Base-by-base conservation (phyloP, 2,329 filamentous ascomycete genomes). In the Lecanicillium sp. region DNA sequence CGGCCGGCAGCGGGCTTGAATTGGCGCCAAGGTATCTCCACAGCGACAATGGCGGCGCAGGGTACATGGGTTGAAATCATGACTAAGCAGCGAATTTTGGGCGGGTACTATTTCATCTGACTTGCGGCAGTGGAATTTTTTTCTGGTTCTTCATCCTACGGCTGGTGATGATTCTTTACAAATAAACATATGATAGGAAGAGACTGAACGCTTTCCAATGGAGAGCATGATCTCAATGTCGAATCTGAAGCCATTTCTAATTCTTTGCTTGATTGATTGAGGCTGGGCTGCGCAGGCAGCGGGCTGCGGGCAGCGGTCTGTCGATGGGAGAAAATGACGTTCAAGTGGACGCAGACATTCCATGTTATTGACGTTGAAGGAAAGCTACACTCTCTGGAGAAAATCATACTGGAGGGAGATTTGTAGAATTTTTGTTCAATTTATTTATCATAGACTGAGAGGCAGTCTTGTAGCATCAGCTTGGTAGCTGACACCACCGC, bases 131-230 rank as follows among this genome's bases (percentile, higher is more conserved):
- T 41, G 48, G n/a, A 52, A 56, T 44, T 55, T 60, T 52, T 56
- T 57, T 56, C 56, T 54, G 58, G 56, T 60, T 60, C 55, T 61
- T 58, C 55, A 62, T 60, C 51, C 56, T 61, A 64, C 63, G 71
- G 78, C 77, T 80, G 49, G 63, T 83, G 79, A 83, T 82, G 79
- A 82, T 78, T 74, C 67, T 63, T 64, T 61, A 64, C 55, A 69
- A 71, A 68, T 70, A 46, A 72, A 68, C 61, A 65, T 66, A 79
- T 79, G 75, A 83, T 83, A 83, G 79, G 79, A 83, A 83, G 79
- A 83, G 78, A 75, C 71, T 81, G 77, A 82, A 76, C 69, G 73
- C 70, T 74, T 65, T 66, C 67, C 59, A 54, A 52, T 56, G 66
- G 71, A 68, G 68, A 72, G 71, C 68, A 74, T 82, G 79, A 82